Percentiles rank a stretch among this genome's conserved stretches.
Conservation (phyloP, 225 moss, liverwort and hornwort genomes). For the Lunularia cruciata region DNA sequence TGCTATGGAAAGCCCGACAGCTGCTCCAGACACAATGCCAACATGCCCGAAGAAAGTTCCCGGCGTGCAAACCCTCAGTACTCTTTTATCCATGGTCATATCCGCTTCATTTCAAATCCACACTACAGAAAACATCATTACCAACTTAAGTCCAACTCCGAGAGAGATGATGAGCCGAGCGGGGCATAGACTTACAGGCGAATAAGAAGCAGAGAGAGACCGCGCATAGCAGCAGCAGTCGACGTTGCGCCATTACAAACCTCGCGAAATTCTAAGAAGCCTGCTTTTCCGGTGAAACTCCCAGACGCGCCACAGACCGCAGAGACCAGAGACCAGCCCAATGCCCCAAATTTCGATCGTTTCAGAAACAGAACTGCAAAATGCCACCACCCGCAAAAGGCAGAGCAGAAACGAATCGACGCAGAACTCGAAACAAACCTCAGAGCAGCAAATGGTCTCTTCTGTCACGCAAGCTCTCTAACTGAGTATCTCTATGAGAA, state of each 20-base stretch:
- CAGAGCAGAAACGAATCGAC: not conserved
- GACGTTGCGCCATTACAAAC: constrained; percentile 15
- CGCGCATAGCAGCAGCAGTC: constrained; percentile 3
- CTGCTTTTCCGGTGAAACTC: not conserved
- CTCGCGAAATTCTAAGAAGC: not conserved
- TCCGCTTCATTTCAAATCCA: not conserved
- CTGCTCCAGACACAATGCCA: not conserved
- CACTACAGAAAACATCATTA: not conserved
- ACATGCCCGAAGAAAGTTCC: not conserved
- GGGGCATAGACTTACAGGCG: constrained; percentile 24
- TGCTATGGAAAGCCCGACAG: not conserved
- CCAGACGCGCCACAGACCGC: no score
- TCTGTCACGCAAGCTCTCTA: not conserved
- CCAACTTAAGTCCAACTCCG: not conserved
- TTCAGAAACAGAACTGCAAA: not conserved
- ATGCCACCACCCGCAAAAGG: not conserved
- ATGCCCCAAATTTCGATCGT: no score
- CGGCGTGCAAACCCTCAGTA: not conserved
- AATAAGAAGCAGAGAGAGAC: constrained; percentile 8
- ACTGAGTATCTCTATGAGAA: no score
- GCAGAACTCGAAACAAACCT: not conserved
- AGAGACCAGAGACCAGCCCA: not conserved
- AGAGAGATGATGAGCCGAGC: not conserved
- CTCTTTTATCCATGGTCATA: not conserved
- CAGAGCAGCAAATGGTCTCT: not conserved